phyloP scores from a whole-genome alignment of 352 stramenopile genomes.

The Pythium vanterpoolii region DNA sequence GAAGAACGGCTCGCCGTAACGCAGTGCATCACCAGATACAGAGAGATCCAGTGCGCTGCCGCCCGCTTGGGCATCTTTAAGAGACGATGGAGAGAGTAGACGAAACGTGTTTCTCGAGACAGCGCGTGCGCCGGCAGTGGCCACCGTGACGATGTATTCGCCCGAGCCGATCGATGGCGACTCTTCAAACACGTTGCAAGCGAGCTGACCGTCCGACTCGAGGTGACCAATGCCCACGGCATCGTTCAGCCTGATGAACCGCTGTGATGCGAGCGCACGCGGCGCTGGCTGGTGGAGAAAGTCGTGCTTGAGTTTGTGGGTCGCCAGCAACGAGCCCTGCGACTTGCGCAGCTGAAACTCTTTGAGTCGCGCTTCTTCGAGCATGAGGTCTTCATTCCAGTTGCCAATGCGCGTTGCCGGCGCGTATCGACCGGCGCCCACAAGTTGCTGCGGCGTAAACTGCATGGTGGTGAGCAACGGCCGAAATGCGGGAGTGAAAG shows the following conservation, averaged over 20 bases:
- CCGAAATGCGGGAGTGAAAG: neutral
- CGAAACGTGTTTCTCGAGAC: constrained; percentile 68
- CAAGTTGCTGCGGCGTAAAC: constrained; percentile 89
- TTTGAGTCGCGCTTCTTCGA: constrained; percentile 82
- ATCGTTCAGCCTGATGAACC: constrained; percentile 45
- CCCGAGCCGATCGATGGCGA: constrained; percentile 72
- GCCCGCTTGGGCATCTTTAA: constrained; percentile 34
- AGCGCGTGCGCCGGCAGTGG: constrained; percentile 23
- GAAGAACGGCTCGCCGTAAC: constrained; percentile 81
- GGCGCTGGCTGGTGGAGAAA: constrained; percentile 69
- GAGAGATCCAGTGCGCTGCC: constrained; percentile 21
- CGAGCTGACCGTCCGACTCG: constrained; percentile 45
- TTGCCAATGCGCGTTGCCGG: constrained; percentile 83
- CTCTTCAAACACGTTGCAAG: constrained; percentile 83
- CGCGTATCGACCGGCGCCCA: constrained; percentile 78
- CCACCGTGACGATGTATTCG: constrained; percentile 68
- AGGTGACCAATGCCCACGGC: constrained; percentile 54
- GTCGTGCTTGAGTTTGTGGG: constrained; percentile 74
- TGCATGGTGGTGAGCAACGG: constrained; percentile 44
- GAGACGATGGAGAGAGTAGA: constrained; percentile 44
- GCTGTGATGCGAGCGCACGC: constrained; percentile 35
- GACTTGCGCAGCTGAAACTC: constrained; percentile 80
- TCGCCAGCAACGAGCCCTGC: constrained; percentile 76
- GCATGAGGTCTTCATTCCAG: constrained; percentile 89
- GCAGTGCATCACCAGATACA: constrained; percentile 29